Evolutionary conservation across 768 basidiomycete species (phyloP).

Genomic region (Termitomyces eurrhizus): DNA sequence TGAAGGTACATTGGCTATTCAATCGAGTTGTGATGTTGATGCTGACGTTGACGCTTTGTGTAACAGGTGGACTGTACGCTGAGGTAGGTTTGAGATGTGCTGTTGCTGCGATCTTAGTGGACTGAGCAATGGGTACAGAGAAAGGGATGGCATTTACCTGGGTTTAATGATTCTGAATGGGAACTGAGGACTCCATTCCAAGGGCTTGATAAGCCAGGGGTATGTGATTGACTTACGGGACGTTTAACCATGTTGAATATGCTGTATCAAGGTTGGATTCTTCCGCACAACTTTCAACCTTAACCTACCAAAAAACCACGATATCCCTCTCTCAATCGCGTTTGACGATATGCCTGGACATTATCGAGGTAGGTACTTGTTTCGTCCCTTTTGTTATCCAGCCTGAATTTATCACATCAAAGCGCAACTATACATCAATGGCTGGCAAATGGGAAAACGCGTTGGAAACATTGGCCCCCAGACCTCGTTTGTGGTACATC

Average conservation of each 20-base stretch:
- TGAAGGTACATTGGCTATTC: slow-evolving; percentile 8
- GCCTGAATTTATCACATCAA: neutral
- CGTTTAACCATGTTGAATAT: neutral
- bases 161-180: slow-evolving; percentile 16
- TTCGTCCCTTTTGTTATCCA: neutral
- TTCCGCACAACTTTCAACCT: slow-evolving; percentile 16
- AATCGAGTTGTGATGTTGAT: neutral
- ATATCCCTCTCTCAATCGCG: slow-evolving; percentile 12
- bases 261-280: slow-evolving; percentile 13
- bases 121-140: neutral
- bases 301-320: slow-evolving; percentile 9
- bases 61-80: slow-evolving; percentile 14
- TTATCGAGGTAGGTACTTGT: slow-evolving; percentile 9
- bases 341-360: slow-evolving; percentile 10
- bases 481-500: slow-evolving; percentile 13
- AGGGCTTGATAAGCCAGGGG: slow-evolving; percentile 14
- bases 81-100: slow-evolving; percentile 5
- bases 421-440: slow-evolving; percentile 18
- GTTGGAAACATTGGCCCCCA: slow-evolving; percentile 16
- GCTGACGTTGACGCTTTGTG: neutral
- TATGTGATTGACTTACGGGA: neutral
- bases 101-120: neutral
- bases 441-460: slow-evolving; percentile 18
- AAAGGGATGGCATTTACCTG: slow-evolving; percentile 17
- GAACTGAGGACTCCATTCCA: slow-evolving; percentile 14